Base-by-base conservation (phyloP, 2,329 filamentous ascomycete species). In the Thermothelomyces thermophilus region DNA sequence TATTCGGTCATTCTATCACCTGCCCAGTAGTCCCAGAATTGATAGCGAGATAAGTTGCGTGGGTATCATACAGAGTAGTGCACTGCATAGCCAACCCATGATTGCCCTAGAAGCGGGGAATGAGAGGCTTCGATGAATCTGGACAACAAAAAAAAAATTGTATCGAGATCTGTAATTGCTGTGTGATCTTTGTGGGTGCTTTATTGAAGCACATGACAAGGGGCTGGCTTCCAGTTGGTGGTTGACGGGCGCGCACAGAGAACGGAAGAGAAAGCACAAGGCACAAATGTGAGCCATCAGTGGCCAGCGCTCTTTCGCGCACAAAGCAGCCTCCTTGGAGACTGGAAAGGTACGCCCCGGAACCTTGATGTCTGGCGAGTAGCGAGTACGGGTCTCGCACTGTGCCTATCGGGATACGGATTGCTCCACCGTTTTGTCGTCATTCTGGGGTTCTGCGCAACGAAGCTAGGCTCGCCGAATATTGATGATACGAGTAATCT, bases 211-310 rank as follows among this genome's bases (percentile, higher is more conserved):
- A 51, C 48, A 51, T 51, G 48, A 51, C 43, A 34, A 46, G 43
- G 43, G 43, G 30, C 39, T 22, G 43, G 43, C 37, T 46, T 51
- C 48, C 34, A 36, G 39, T 43, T 51, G 48, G 48, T 46, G 39
- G 48, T 42, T 46, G 43, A 43, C 43, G 39, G 37, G 42, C n/a
- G 28, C 1, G 30, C 26, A 30, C 28, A 20, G 28, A 37, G 34
- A 35, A 40, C 5, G 34, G 43, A 46, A 36, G 36, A 41, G 43
- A 46, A 51, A 43, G 36, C 48, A 51, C 48, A 51, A 51, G 48
- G 43, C 37, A 13, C 22, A 33, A 41, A 30, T 30, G 43, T 39
- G 43, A 16, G 22, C 14, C 41, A 26, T 43, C 39, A 51, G 31
- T 51, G 48, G 48, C 19, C 43, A 17, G 48, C 6, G 14, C 43